phyloP scores from a whole-genome alignment of 345 rosid species.

The Lepidium didymum region DNA sequence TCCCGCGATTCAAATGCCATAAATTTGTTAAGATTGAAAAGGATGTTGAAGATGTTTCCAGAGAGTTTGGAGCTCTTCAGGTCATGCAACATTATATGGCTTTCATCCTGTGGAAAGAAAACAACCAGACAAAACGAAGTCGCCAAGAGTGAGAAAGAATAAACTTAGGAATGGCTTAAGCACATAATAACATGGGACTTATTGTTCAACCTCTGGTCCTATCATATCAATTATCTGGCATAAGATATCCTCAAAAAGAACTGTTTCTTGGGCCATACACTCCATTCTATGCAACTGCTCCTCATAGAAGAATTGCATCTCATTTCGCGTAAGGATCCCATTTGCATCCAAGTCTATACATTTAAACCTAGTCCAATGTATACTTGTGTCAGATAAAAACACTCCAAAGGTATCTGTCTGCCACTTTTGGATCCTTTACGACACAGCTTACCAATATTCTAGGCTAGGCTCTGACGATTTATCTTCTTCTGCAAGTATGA shows the following conservation, averaged over 20 bases:
- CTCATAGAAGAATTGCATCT: conserved; percentile 87
- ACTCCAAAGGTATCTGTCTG: background rate
- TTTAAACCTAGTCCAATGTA: conserved; percentile 57
- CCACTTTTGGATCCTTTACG: background rate
- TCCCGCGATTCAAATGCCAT: conserved; percentile 98
- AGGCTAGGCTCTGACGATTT: conserved; percentile 93
- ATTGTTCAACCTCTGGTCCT: conserved; percentile 64
- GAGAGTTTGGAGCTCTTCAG: conserved; percentile 83
- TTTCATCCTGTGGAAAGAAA: conserved; percentile 49
- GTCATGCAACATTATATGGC: conserved; percentile 55
- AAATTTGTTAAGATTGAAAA: conserved; percentile 91
- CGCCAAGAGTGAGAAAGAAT: background rate
- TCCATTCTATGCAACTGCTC: conserved; percentile 99
- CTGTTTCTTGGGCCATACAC: conserved; percentile 98
- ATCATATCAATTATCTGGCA: conserved; percentile 98
- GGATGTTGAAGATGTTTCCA: conserved; percentile 84
- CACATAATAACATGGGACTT: background rate
- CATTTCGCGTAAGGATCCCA: conserved; percentile 77
- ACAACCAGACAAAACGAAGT: background rate
- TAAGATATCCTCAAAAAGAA: conserved; percentile 85
- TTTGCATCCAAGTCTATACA: conserved; percentile 94
- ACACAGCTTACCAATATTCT: conserved; percentile 68
- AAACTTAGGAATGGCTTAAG: background rate
- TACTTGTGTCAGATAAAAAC: conserved; percentile 1
- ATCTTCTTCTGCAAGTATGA: conserved; percentile 90